phyloP scores from a whole-genome alignment of 1,139 yeast genomes.

The Martiniozyma asiatica region DNA sequence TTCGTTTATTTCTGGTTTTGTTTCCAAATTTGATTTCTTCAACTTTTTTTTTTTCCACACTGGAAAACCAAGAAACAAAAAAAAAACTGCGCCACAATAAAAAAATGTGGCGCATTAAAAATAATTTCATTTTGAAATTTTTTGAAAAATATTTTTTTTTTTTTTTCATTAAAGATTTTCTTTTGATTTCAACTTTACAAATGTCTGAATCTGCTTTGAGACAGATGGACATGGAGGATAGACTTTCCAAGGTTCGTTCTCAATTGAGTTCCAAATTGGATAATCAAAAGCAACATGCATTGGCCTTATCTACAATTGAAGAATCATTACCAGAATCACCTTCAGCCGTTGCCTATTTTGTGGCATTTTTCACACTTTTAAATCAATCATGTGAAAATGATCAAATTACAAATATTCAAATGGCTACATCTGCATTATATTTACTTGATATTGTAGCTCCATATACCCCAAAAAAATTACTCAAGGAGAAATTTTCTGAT shows the following conservation, averaged over 20 bases:
- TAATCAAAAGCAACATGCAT: conserved; percentile 68
- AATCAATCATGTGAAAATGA: conserved; percentile 51
- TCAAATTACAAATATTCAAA: conserved; percentile 44
- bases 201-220: no score
- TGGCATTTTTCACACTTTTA: conserved; percentile 68
- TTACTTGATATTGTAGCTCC: conserved; percentile 74
- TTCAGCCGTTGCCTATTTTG: conserved; percentile 48
- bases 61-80: no score
- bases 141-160: no score
- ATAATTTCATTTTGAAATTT: no score
- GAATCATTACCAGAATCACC: conserved; percentile 71
- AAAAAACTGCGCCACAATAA: neutral
- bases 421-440: conserved; percentile 71
- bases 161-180: no score
- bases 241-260: conserved; percentile 53
- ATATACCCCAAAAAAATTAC: conserved; percentile 53
- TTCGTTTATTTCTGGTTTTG: conserved; percentile 8
- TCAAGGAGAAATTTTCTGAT: conserved; percentile 63
- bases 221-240: conserved; percentile 47
- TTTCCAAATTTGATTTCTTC: conserved; percentile 2
- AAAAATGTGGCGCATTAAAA: neutral
- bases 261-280: conserved; percentile 68
- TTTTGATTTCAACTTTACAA: no score
- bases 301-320: conserved; percentile 80
- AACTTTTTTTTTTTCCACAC: neutral